Evolutionary conservation across 23 red algal species (phyloP).

Genomic region (Chondrus crispus): DNA sequence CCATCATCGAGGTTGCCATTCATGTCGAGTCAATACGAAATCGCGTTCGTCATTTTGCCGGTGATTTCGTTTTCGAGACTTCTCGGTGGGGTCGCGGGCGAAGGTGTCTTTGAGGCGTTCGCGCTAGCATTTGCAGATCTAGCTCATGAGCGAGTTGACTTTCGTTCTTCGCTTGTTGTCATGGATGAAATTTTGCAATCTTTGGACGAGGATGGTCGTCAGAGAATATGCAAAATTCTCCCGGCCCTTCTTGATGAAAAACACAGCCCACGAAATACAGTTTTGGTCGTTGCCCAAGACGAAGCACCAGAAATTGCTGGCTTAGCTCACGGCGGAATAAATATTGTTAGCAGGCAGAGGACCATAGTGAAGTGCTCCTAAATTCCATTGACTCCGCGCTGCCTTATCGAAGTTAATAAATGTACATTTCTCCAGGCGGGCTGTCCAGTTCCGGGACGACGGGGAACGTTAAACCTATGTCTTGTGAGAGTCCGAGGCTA

Average conservation of each 20-base stretch:
- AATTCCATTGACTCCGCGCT: too few species aligned
- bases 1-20: too few species aligned
- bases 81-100: too few species aligned
- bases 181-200: conserved; percentile 79
- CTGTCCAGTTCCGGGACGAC: neutral
- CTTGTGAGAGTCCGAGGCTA: neutral
- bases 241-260: neutral
- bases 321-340: conserved; percentile 50
- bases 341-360: conserved; percentile 24
- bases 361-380: conserved; percentile 14
- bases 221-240: conserved; percentile 39
- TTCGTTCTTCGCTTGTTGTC: conserved; percentile 66
- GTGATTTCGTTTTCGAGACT: too few species aligned
- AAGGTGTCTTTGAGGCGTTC: too few species aligned
- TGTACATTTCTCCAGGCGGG: neutral
- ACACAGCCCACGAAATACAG: conserved; percentile 28
- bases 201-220: conserved; percentile 73
- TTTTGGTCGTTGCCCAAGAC: conserved; percentile 81
- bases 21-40: too few species aligned
- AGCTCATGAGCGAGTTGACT: conserved; percentile 52
- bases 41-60: too few species aligned
- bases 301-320: conserved; percentile 49
- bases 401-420: neutral
- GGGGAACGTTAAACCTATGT: neutral
- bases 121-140: conserved; percentile 77